Evolutionary conservation across 257 asterid genomes (phyloP), one percentile per base, ranked within the genome.

Genomic region (Solanum etuberosum): DNA sequence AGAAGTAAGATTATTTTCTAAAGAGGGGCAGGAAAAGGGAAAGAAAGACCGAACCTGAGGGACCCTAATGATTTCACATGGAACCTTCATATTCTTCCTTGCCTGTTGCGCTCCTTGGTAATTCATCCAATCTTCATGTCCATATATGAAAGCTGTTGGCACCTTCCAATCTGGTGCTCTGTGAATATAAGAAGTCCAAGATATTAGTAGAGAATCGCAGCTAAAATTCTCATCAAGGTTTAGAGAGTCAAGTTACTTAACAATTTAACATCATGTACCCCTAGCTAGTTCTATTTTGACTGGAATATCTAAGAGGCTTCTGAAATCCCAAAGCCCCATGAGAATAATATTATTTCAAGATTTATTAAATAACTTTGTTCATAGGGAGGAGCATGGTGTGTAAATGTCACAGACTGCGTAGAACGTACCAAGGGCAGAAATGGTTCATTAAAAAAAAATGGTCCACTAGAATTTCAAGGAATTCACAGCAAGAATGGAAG

Each of bases 81-180:
- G 98, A 86, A 93, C 96, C 86, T 92, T 93, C 98, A 93, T 94
- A 40, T 86, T 85, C 91, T 93, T 91, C 42, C 97, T 95, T 51
- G 96, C 96, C 82, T 91, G 93, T 86, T 91, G 93, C 9, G 98
- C 98, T 77, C 96, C 98, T 92, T 91, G 81, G 89, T 92, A 95
- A 87, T 91, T 89, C 98, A 95, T 95, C 98, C 98, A 95, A 90
- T 95, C 98, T 74, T 95, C 88, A 86, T 88, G 18, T 61, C 98
- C 98, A 83, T 95, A 95, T n/a, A 95, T 95, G 90, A 95, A 95
- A 38, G 98, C 87, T 9, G 96, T 95, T 11, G 98, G 97, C 85
- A 95, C 98, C 91, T 93, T 95, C 98, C 96, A 95, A 29, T 94
- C 98, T 2, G 97, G 88, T 34, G 96, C 96, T 86, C 98, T 95